Percentiles rank a stretch among this genome's conserved stretches.
Evolutionary conservation across 345 rosid species (phyloP).

Genomic region (Gossypium longicalyx): DNA sequence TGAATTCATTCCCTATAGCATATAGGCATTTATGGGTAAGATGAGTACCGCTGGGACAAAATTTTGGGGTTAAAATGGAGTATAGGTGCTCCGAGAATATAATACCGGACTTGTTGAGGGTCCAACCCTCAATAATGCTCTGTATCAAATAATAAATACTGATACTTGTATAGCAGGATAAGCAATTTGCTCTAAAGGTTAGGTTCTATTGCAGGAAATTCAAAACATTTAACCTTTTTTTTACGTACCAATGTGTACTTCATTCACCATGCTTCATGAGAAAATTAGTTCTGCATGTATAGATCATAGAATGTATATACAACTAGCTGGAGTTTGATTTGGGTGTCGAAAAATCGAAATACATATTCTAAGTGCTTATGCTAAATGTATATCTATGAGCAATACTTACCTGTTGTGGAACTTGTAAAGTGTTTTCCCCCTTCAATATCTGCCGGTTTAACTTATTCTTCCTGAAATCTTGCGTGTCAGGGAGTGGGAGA

Average conservation of each 20-base stretch:
- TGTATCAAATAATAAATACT: background rate
- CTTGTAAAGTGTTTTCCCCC: background rate
- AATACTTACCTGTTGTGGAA: background rate
- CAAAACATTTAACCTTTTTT: background rate
- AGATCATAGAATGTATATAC: too few relatives aligned
- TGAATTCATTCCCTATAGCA: too few relatives aligned
- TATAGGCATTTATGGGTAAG: too few relatives aligned
- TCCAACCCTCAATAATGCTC: too few relatives aligned
- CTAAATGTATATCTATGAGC: background rate
- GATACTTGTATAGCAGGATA: background rate
- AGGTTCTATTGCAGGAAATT: background rate
- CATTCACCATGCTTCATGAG: background rate
- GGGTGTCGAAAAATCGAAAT: too few relatives aligned
- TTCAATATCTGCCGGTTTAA: background rate
- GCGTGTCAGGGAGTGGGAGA: slow-evolving; percentile 16
- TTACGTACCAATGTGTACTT: background rate
- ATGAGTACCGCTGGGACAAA: too few relatives aligned
- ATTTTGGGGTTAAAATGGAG: too few relatives aligned
- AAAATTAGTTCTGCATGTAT: background rate
- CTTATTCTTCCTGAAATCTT: background rate
- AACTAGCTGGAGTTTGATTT: too few relatives aligned
- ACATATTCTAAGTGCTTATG: too few relatives aligned
- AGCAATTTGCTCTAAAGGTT: background rate
- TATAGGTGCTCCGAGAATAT: too few relatives aligned
- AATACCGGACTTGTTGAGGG: too few relatives aligned